A percentile compares a stretch with the other conserved stretches of the same genome.
phyloP scores from a whole-genome alignment of 208 protist species.

The Leishmania tarentolae region DNA sequence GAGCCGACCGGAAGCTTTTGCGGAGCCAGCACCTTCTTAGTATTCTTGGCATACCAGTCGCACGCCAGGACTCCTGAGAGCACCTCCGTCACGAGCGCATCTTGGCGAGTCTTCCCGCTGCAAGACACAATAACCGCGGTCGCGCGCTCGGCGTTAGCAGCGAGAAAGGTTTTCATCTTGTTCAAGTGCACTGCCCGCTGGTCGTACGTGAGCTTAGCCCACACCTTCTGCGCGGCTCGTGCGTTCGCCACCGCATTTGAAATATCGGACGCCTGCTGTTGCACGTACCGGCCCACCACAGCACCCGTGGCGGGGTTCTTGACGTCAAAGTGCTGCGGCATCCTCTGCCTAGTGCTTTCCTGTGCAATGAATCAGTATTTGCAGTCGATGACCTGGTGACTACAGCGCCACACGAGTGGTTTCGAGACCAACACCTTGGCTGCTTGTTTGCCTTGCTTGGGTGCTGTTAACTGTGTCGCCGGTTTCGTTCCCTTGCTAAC shows the following conservation, averaged over 20 bases:
- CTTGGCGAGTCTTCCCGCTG: slow-evolving; percentile 72
- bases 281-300: slow-evolving; percentile 33
- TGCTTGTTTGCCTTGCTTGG: background rate
- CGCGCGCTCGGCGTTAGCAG: slow-evolving; percentile 58
- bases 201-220: slow-evolving; percentile 55
- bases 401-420: background rate
- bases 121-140: slow-evolving; percentile 52
- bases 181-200: slow-evolving; percentile 50
- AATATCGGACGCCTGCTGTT: slow-evolving; percentile 30
- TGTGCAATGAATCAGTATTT: background rate
- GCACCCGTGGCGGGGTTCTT: slow-evolving; percentile 73
- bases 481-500: background rate
- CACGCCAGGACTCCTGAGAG: slow-evolving; percentile 61
- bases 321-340: slow-evolving; percentile 37
- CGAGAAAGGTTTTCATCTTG: slow-evolving; percentile 67
- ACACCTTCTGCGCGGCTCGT: slow-evolving; percentile 60
- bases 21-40: slow-evolving; percentile 45
- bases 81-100: slow-evolving; percentile 78
- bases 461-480: background rate
- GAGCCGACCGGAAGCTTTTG: slow-evolving; percentile 52
- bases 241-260: slow-evolving; percentile 37
- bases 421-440: background rate
- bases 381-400: background rate
- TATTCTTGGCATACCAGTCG: slow-evolving; percentile 82
- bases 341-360: background rate